Percentiles rank a stretch among this genome's conserved stretches.
phyloP scores from a whole-genome alignment of 2,329 filamentous ascomycete species.

The Microdochium bolleyi region DNA sequence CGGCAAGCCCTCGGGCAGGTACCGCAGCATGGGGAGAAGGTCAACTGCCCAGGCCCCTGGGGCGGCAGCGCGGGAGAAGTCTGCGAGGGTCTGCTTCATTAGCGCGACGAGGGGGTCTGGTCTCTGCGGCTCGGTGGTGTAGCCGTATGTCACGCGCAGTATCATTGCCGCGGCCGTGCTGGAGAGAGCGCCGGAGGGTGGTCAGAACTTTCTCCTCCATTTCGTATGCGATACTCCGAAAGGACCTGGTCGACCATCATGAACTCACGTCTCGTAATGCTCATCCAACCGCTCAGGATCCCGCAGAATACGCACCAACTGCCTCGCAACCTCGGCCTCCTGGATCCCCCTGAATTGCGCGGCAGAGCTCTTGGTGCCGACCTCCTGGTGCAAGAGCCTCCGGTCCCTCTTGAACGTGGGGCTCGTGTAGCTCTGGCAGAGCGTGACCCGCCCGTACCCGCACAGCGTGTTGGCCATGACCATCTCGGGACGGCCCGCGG shows the following conservation, averaged over 20 bases:
- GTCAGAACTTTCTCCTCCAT: no score
- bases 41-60: constrained; percentile 25
- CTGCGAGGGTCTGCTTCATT: constrained; percentile 17
- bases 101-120: constrained; percentile 19
- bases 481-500: constrained; percentile 19
- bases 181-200: no score
- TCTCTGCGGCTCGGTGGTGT: constrained; percentile 18
- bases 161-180: constrained; percentile 4
- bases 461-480: constrained; percentile 17
- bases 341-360: background rate
- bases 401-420: background rate
- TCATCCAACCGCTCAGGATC: background rate
- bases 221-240: no score
- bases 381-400: background rate
- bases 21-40: constrained; percentile 17
- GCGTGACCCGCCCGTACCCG: background rate
- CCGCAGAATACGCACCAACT: background rate
- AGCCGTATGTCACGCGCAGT: constrained; percentile 9
- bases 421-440: background rate
- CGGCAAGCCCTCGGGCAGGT: constrained; percentile 20
- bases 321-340: background rate
- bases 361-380: background rate
- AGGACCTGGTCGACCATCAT: no score
- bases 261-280: background rate
- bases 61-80: constrained; percentile 16